Base-by-base conservation (phyloP, 352 stramenopile species). In the Globisporangium okanoganense region DNA sequence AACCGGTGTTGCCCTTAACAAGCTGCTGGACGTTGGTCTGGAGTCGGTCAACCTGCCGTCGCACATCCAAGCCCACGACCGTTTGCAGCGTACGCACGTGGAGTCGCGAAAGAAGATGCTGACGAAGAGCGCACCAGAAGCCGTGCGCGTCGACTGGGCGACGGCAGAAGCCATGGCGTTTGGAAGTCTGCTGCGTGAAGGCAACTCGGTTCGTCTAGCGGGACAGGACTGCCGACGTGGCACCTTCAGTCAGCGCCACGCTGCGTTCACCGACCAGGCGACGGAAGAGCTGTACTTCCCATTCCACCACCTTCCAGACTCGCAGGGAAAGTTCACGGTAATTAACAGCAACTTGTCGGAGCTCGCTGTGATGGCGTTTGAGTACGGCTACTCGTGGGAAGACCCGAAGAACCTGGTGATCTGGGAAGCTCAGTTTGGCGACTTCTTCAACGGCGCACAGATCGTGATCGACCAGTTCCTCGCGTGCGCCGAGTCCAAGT, bases 341-440 rank as follows among this genome's bases (percentile, higher is more conserved):
- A 67, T 91, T 35, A 92, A 92, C 72, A 92, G 82, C 55, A 87
- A 93, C 68, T 50, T 97, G 38, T 94, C 83, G 13, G 89, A 97
- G 58, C 72, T 96, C 50, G 89, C 80, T 13, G 88, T 95, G 58
- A 91, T 97, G 78, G 89, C 65, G 0, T 97, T 92, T 50, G 88
- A 97, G 66, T 94, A 95, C 57, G 89, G 88, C 16, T 97, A 97
- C 71, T 94, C 82, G 31, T 87, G 90, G 62, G 87, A 96, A 58
- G 82, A 87, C 58, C 85, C 86, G 5, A 56, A 73, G 25, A 90
- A 87, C 64, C 62, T 97, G 20, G 77, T 91, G 44, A 76, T 97
- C n/a, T 97, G 89, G 89, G 89, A 97, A 51, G 89, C 89, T 9
- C 89, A 97, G 61, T 97, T 97, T 55, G 89, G 89, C 13, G 89